Percentiles rank a stretch among this genome's conserved stretches.
phyloP scores from a whole-genome alignment of 2,329 filamentous ascomycete species.

The Alternaria sp. region DNA sequence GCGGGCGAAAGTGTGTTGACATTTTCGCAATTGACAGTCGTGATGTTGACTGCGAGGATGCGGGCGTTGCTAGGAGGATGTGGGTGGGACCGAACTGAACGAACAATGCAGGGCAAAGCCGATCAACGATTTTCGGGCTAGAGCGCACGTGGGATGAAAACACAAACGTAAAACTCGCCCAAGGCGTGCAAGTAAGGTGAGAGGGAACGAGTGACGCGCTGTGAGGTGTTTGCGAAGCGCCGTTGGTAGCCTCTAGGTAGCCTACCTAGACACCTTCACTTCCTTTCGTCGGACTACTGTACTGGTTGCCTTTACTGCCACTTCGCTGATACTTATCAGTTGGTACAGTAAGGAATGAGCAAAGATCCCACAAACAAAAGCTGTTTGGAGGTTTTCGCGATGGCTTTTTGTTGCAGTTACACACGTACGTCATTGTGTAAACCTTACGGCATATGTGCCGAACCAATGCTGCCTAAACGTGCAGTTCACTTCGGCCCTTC shows the following conservation, averaged over 20 bases:
- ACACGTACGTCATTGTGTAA: background rate
- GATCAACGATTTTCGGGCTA: background rate
- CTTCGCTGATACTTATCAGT: background rate
- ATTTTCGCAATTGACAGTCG: background rate
- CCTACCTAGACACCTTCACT: background rate
- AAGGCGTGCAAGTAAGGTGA: background rate
- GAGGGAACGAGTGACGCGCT: background rate
- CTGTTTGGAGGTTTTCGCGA: background rate
- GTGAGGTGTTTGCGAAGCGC: background rate
- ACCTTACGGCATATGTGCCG: background rate
- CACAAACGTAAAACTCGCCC: background rate
- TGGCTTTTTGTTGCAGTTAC: background rate
- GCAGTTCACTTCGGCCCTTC: background rate
- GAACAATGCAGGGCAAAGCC: background rate
- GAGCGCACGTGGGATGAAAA: background rate
- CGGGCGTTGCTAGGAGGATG: background rate
- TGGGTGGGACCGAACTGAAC: background rate
- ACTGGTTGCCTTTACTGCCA: background rate
- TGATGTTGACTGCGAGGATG: background rate
- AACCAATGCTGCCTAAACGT: background rate
- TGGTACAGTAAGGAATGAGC: background rate
- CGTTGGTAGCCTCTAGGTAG: background rate
- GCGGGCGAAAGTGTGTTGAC: conserved; percentile 7
- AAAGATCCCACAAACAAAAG: background rate
- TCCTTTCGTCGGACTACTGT: background rate